phyloP scores from a whole-genome alignment of 2,329 filamentous ascomycete species.

The Colletotrichum cuscutae region DNA sequence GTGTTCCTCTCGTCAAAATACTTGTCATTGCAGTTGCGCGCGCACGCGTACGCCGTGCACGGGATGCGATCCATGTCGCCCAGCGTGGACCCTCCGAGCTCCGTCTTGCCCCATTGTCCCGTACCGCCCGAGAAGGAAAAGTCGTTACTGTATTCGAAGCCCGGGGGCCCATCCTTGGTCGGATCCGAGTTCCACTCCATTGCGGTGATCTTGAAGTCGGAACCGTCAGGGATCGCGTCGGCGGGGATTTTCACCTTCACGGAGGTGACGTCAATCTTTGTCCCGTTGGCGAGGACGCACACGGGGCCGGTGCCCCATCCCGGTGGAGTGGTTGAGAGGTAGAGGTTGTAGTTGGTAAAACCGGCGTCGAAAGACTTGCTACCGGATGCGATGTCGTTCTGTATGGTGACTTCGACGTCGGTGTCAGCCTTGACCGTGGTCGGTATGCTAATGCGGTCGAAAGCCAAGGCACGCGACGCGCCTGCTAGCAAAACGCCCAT shows the following conservation, averaged over 20 bases:
- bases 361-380: slow-evolving; percentile 38
- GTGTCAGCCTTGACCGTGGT: slow-evolving; percentile 23
- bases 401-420: slow-evolving; percentile 44
- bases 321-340: slow-evolving; percentile 44
- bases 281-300: slow-evolving; percentile 47
- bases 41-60: slow-evolving; percentile 30
- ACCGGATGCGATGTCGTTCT: slow-evolving; percentile 41
- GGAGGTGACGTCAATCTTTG: slow-evolving; percentile 39
- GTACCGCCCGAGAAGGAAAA: slow-evolving; percentile 31
- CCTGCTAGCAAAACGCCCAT: slow-evolving; percentile 1
- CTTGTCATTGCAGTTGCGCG: slow-evolving; percentile 26
- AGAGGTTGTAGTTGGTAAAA: slow-evolving; percentile 42
- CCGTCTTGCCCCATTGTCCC: slow-evolving; percentile 29
- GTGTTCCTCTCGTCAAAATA: slow-evolving; percentile 16
- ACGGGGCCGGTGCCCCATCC: slow-evolving; percentile 43
- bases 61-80: slow-evolving; percentile 17
- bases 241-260: slow-evolving; percentile 44
- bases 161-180: slow-evolving; percentile 19
- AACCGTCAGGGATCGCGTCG: slow-evolving; percentile 41
- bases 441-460: slow-evolving; percentile 3
- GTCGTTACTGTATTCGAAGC: slow-evolving; percentile 31
- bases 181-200: slow-evolving; percentile 29
- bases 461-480: neutral
- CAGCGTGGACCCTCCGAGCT: slow-evolving; percentile 16
- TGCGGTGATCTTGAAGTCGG: slow-evolving; percentile 43